phyloP scores from a whole-genome alignment of 148 eudicot genomes.

The Polygonum aviculare region DNA sequence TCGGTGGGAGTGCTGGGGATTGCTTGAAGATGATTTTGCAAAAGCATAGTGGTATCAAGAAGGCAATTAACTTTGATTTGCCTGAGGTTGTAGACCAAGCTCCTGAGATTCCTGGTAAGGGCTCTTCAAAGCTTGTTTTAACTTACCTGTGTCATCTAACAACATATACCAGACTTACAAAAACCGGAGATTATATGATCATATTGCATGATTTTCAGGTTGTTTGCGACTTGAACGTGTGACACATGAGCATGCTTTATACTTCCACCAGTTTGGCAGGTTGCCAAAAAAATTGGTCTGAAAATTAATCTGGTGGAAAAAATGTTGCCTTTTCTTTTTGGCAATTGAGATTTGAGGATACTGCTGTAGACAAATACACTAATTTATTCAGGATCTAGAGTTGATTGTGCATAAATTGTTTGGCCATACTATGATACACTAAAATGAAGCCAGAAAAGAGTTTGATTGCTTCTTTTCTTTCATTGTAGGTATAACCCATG shows the following conservation, averaged over 20 bases:
- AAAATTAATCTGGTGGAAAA: too few species aligned
- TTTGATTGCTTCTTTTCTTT: background rate
- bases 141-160: background rate
- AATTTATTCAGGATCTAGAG: background rate
- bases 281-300: background rate
- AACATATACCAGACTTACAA: background rate
- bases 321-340: too few species aligned
- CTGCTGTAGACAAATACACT: background rate
- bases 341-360: background rate
- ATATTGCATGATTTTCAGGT: background rate
- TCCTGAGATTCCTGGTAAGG: constrained; percentile 38
- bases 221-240: background rate
- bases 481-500: constrained; percentile 39
- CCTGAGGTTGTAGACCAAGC: constrained; percentile 56
- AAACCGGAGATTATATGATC: too few species aligned
- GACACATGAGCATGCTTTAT: background rate
- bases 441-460: background rate
- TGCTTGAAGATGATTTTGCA: constrained; percentile 46
- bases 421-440: background rate
- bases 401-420: background rate
- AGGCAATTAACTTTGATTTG: constrained; percentile 48
- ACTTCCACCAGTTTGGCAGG: too few species aligned
- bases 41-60: constrained; percentile 26
- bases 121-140: background rate
- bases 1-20: constrained; percentile 58